These are phyloP conservation scores for Fusarium torreyae DNA, from an alignment of 2,329 filamentous ascomycete genomes.

Conservation along the genomic window DNA sequence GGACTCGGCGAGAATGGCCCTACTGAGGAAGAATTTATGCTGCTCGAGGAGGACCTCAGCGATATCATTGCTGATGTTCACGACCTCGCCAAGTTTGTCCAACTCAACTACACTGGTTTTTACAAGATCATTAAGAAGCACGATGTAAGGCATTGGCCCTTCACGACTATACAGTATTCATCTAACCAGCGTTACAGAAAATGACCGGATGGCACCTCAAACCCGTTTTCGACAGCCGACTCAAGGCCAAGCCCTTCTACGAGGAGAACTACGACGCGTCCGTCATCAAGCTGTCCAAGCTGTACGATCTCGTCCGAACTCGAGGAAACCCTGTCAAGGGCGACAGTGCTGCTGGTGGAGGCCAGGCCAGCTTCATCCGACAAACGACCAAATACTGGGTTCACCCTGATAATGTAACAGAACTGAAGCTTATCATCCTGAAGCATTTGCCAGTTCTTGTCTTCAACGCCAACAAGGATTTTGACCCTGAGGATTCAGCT, in stretches of 20 bases:
- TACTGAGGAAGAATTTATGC: conserved; percentile 91
- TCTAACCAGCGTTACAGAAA: conserved; percentile 74
- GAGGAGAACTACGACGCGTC: conserved; percentile 99
- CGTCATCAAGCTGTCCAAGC: conserved; percentile 92
- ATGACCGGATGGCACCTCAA: conserved; percentile 92
- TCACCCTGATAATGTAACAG: conserved; percentile 97
- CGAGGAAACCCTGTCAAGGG: conserved; percentile 93
- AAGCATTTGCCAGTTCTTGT: conserved; percentile 98
- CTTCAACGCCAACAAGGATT: conserved; percentile 98
- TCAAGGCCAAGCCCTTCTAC: conserved; percentile 98
- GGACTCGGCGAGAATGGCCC: conserved; percentile 72
- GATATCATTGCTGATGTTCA: conserved; percentile 99
- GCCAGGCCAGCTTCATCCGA: conserved; percentile 94
- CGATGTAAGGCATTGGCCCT: conserved; percentile 73
- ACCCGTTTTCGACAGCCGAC: conserved; percentile 93
- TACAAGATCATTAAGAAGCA: conserved; percentile 99
- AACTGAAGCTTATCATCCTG: conserved; percentile 96
- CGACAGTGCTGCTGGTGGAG: conserved; percentile 90
- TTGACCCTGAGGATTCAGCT: conserved; percentile 89
- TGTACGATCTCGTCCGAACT: conserved; percentile 95
- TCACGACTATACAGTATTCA: not conserved
- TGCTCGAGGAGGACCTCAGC: conserved; percentile 94
- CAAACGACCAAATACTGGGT: conserved; percentile 99
- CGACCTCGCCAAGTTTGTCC: conserved; percentile 97
- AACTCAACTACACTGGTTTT: conserved; percentile 98